Base-by-base conservation (phyloP, 495 filamentous ascomycete genomes). In the Tuber umbilicatum region DNA sequence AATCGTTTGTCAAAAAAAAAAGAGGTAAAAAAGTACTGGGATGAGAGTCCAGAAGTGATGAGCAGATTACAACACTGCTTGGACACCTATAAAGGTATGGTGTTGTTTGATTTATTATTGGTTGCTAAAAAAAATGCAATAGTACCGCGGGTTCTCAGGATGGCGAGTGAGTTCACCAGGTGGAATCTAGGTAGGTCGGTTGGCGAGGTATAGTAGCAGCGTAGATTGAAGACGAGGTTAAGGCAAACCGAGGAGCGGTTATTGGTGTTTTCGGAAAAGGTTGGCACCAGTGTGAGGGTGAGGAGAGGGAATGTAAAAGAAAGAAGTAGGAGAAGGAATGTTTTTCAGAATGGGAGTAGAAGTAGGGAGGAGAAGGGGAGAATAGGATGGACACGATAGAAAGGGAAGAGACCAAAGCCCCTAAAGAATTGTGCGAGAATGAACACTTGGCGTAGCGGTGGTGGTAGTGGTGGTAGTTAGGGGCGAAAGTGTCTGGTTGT, bases 21-120 rank as follows among this genome's bases (percentile, higher is more conserved):
- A 45, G 68, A 60, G 27, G 74, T 68, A 31, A 21, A 39, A 68
- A 70, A 68, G 69, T 42, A 45, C 45, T 69, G 40, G 41, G 73
- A 73, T 81, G 55, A 73, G 71, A 70, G 68, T 70, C 69, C 60
- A 74, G 72, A 55, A 72, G 71, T 55, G 69, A 55, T 68, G 41
- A 43, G 78, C 76, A 83, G 83, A 82, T 78, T 70, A 77, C 70
- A 80, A 74, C 72, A 43, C 55, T 23, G 50, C 69, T 60, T 73
- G 64, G 79, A 55, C 70, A 81, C 72, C 73, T 74, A 78, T 64
- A 55, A 71, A 68, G 78, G 35, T 70, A 68, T n/a, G 68, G 45
- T 37, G 47, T 14, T 41, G 72, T 23, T 42, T 43, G 72, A 27
- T 21, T 37, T 55, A 43, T 74, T n/a, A 47, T 75, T 38, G 31